phyloP scores from a whole-genome alignment of 306 rosid genomes.

The Abrus precatorius region DNA sequence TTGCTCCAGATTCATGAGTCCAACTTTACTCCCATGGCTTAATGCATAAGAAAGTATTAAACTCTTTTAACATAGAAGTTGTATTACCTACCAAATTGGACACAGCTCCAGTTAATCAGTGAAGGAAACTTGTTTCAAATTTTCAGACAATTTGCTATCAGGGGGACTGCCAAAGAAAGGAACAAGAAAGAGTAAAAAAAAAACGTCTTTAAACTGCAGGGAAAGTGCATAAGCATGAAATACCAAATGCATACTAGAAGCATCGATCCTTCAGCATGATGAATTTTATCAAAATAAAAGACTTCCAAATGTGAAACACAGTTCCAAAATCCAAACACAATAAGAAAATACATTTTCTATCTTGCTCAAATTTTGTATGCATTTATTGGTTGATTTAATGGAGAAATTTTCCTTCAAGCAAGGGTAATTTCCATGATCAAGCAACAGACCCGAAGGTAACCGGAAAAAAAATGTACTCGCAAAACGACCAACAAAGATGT shows the following conservation, averaged over 20 bases:
- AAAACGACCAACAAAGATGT: neutral
- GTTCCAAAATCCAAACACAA: slow-evolving; percentile 33
- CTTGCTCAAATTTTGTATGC: neutral
- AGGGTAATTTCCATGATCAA: neutral
- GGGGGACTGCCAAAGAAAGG: slow-evolving; percentile 39
- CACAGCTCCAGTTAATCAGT: slow-evolving; percentile 37
- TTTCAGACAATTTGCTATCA: slow-evolving; percentile 43
- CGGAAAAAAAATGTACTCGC: neutral
- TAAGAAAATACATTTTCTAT: slow-evolving; percentile 1
- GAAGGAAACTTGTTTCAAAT: slow-evolving; percentile 36
- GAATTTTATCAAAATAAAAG: slow-evolving; percentile 23
- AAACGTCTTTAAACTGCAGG: slow-evolving; percentile 4
- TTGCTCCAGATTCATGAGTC: slow-evolving; percentile 18
- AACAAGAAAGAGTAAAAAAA: slow-evolving; percentile 16
- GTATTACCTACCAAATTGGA: slow-evolving; percentile 52
- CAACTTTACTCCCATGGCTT: slow-evolving; percentile 20
- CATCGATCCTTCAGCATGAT: slow-evolving; percentile 9
- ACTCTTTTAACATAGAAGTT: slow-evolving; percentile 24
- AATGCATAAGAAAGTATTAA: slow-evolving; percentile 31
- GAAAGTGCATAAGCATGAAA: slow-evolving; percentile 38
- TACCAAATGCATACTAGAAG: neutral
- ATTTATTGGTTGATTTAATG: neutral
- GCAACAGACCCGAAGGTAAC: too few species aligned
- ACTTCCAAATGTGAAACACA: slow-evolving; percentile 33
- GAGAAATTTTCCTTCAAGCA: slow-evolving; percentile 24